phyloP scores from a whole-genome alignment of 805 yeast genomes.

The Yarrowia sp. region DNA sequence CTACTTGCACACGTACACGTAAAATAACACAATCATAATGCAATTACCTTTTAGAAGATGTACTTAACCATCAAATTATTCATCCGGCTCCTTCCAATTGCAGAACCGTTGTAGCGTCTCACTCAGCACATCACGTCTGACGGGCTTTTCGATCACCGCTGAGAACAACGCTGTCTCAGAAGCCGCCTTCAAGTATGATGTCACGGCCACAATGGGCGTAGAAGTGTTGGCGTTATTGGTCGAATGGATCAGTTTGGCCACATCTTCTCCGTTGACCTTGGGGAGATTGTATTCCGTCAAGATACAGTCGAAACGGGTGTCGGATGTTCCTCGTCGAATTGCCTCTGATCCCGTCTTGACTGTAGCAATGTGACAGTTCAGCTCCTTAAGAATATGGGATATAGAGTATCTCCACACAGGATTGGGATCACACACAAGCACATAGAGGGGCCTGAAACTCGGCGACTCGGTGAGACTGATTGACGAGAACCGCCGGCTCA shows the following conservation, averaged over 20 bases:
- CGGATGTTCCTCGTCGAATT: conserved; percentile 79
- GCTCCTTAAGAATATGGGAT: conserved; percentile 64
- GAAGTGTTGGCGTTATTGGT: conserved; percentile 79
- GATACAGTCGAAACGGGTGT: conserved; percentile 82
- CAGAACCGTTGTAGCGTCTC: conserved; percentile 49
- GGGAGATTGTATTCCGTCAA: conserved; percentile 75
- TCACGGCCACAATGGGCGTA: conserved; percentile 79
- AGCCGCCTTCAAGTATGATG: conserved; percentile 69
- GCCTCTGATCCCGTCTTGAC: conserved; percentile 83
- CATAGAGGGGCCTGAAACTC: conserved; percentile 57
- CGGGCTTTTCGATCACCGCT: conserved; percentile 78
- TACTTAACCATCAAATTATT: background rate
- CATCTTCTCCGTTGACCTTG: conserved; percentile 70
- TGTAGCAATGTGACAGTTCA: conserved; percentile 82
- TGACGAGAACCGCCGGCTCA: conserved; percentile 52
- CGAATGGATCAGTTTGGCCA: conserved; percentile 73
- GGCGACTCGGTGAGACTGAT: conserved; percentile 39
- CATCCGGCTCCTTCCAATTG: conserved; percentile 44
- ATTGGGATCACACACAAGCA: conserved; percentile 84
- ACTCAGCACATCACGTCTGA: conserved; percentile 51
- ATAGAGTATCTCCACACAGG: conserved; percentile 79
- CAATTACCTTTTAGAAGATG: conserved; percentile 4
- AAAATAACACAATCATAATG: conserved; percentile 2
- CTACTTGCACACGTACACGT: background rate
- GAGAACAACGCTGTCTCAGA: conserved; percentile 56